Evolutionary conservation across 1,139 yeast species (phyloP), one percentile per base, ranked within the genome.

Genomic region (Kodamaea derodonti): DNA sequence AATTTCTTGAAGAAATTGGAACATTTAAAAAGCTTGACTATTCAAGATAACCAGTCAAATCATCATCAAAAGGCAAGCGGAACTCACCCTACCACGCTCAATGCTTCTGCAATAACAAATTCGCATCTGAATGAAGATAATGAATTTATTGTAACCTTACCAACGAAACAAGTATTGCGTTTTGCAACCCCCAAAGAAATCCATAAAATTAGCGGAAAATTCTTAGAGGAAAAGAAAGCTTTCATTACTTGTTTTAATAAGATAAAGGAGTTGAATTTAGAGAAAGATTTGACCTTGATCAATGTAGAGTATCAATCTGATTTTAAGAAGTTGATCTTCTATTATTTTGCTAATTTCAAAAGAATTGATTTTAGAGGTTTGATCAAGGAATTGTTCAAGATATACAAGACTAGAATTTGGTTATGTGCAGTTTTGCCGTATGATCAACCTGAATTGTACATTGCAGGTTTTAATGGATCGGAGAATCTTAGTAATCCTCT

Each of bases 371-470:
- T 92, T 58, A 73, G 98, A 50, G 95, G 85, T 30, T 73, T 94
- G 52, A 95, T 92, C 38, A 84, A 92, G 48, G 97, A 92, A 51
- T 66, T 92, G 43, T 92, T 92, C 68, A 82, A 92, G 51, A 84
- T 87, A 41, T 92, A 88, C 72, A 92, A 92, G 64, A 92, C 97
- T 1, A 76, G 98, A 54, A 92, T 92, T 49, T 94, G 98, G 98
- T 75, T 90, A 71, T 90, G 97, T 65, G 95, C 97, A 3, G 86
- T 90, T 4, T 56, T 66, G 31, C 72, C 72, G 1, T 53, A 52
- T 38, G 65, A 64, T 42, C 58, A 55, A 39, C 65, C 71, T 4
- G 54, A 57, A 29, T 48, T 62, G 31, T 62, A 59, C 35, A 54
- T 49, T 22, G 48, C 48, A 14, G 46, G 35, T 22, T 30, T 29